Base-by-base conservation (phyloP, 2,329 filamentous ascomycete genomes). In the Talaromyces funiculosus region DNA sequence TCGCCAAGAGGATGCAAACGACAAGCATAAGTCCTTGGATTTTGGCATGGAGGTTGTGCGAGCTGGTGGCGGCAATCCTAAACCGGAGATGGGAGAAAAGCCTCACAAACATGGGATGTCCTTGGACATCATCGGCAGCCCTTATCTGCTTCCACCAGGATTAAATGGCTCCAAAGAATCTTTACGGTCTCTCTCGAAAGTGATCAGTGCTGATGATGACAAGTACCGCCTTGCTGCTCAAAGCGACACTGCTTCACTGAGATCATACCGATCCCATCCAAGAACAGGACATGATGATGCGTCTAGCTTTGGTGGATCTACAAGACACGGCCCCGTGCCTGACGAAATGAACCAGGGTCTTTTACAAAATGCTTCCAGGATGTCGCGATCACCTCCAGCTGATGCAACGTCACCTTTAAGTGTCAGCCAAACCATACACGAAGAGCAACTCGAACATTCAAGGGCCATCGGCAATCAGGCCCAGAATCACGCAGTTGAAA, bases 81-180 rank as follows among this genome's bases (percentile, higher is more conserved):
- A 69, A 56, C 69, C 80, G 65, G 76, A 86, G 75, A 79, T 85
- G 81, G 82, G 79, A 26, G 82, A 90, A 69, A 86, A 86, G 12
- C 75, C 81, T 64, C 76, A 81, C 64, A 79, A 80, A 65, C 62
- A 70, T 43, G 83, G 83, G 14, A 66, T 86, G 64, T 87, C 85
- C 16, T 73, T 86, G 68, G 83, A 86, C 64, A 81, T 92, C 53
- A 85, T 84, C 35, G 94, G 87, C 53, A 64, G 55, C 67, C 94
- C 94, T 1, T 99, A 97, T 72, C 83, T 99, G n/a, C 82, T 97
- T n/a, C 92, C 94, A 4, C 90, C 90, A 1, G 86, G 85, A 59
- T 71, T 93, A 20, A 86, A 94, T 43, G 82, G 84, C 69, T 97
- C 93, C 0, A 85, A 86, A 47, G 92, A 96, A 66, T 97, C 93